These are phyloP conservation scores for Cladosporium oxysporum DNA, from an alignment of 2,329 filamentous ascomycete genomes.

Conservation along the genomic window DNA sequence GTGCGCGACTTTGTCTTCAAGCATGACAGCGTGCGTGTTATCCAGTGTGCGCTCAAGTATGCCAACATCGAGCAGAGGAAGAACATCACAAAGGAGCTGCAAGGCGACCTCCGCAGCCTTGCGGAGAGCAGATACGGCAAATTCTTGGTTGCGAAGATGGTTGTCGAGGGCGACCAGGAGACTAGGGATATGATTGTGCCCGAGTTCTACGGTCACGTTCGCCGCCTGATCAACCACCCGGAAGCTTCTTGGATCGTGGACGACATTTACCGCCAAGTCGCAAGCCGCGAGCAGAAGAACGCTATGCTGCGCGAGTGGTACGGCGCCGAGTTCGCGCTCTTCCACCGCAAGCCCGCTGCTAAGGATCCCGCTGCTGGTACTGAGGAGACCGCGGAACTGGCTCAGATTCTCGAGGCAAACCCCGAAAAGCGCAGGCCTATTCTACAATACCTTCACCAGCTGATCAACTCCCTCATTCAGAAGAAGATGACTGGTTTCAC, in stretches of 20 bases:
- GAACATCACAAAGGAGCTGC: slow-evolving; percentile 82
- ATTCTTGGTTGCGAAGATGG: slow-evolving; percentile 92
- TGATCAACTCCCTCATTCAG: slow-evolving; percentile 90
- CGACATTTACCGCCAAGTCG: slow-evolving; percentile 89
- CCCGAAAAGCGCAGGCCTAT: slow-evolving; percentile 87
- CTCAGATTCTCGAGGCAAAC: slow-evolving; percentile 70
- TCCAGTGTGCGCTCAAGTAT: slow-evolving; percentile 97
- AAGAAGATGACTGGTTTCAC: slow-evolving; percentile 98
- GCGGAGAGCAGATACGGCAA: slow-evolving; percentile 97
- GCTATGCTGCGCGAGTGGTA: slow-evolving; percentile 92
- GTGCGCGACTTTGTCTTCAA: slow-evolving; percentile 97
- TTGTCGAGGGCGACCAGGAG: slow-evolving; percentile 86
- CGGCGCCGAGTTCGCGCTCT: slow-evolving; percentile 85
- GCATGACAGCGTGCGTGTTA: slow-evolving; percentile 94
- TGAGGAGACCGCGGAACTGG: slow-evolving; percentile 62
- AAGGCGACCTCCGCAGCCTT: slow-evolving; percentile 78
- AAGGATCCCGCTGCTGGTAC: slow-evolving; percentile 18
- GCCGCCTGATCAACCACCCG: slow-evolving; percentile 90
- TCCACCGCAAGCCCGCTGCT: slow-evolving; percentile 62
- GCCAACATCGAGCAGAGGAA: slow-evolving; percentile 80
- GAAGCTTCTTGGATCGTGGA: slow-evolving; percentile 98
- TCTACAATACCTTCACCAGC: slow-evolving; percentile 78
- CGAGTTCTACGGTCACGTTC: slow-evolving; percentile 93
- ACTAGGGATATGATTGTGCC: slow-evolving; percentile 86
- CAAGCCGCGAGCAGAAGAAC: slow-evolving; percentile 82